Base-by-base conservation (phyloP, 2,329 filamentous ascomycete genomes). In the Aspergillus pseudonomiae region DNA sequence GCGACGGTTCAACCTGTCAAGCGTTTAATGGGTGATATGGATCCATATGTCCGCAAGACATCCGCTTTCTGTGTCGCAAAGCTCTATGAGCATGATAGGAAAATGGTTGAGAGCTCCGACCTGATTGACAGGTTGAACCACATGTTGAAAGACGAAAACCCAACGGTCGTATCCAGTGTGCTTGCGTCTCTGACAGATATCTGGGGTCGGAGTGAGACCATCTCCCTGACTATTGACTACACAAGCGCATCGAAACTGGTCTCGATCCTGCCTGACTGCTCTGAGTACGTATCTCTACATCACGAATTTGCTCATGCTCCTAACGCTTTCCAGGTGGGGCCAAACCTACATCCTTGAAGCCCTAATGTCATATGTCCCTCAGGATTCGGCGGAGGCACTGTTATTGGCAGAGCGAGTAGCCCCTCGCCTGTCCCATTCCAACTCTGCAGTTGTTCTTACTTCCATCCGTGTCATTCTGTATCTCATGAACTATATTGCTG, bases 291-390 rank as follows among this genome's bases (percentile, higher is more conserved):
- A 34, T 21, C 39, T 19, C 34, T 6, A 34, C 34, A 4, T 43
- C 45, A 28, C 39, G 48, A 21, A 30, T 16, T 9, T 28, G 16
- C 3, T 36, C 60, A n/a, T 21, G 7, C 30, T 52, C 39, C 67
- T 73, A 66, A 70, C 60, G 16, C 57, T 46, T 50, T 43, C 64
- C 69, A 96, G 92, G 85, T 99, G 95, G 95, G 94, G 95, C 48
- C 95, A 99, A 82, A 97, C 94, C 26, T 99, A 99, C 77, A 98
- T 99, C 61, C 86, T 99, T 10, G 95, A 99, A 80, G 94, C 95
- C 24, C 85, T 99, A 72, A 98, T 98, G 91, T 95, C 94, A 26
- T 99, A 98, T 75, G 91, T 98, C 16, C 95, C 95, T 6, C 93
- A 96, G 78, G 94, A 98, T 72, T 90, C 90, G 0, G 86, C 89